Conservation (phyloP, 768 basidiomycete species). For the Suillus subalutaceus region DNA sequence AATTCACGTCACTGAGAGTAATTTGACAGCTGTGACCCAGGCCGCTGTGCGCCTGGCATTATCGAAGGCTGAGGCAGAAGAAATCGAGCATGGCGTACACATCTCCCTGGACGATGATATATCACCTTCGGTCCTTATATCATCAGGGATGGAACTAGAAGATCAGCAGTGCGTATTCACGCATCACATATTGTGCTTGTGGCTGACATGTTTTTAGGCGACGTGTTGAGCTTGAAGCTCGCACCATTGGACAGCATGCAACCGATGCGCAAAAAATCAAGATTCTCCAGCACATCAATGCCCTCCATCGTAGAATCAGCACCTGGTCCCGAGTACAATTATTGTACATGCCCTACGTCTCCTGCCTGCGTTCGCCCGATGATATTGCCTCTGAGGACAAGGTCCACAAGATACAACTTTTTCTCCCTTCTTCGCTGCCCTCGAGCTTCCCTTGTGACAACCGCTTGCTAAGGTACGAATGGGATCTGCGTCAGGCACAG, state of each 20-base stretch:
- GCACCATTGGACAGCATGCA: neutral
- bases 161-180: conserved; percentile 34
- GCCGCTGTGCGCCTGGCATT: no score
- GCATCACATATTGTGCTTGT: neutral
- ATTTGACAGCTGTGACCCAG: no score
- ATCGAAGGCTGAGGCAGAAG: no score
- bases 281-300: neutral
- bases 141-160: conserved; percentile 36
- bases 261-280: neutral
- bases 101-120: no score
- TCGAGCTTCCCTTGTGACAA: neutral
- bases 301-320: neutral
- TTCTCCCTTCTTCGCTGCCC: neutral
- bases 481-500: neutral
- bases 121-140: conserved; percentile 30
- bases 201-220: neutral
- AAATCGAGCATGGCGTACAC: no score
- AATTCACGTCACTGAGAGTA: no score
- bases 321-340: neutral
- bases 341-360: neutral
- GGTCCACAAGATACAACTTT: neutral
- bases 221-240: neutral
- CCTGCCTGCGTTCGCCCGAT: neutral
- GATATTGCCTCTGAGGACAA: neutral
- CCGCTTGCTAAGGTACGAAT: neutral